Conservation (phyloP, 2,329 filamentous ascomycete species). For the Zarea fungicola region DNA sequence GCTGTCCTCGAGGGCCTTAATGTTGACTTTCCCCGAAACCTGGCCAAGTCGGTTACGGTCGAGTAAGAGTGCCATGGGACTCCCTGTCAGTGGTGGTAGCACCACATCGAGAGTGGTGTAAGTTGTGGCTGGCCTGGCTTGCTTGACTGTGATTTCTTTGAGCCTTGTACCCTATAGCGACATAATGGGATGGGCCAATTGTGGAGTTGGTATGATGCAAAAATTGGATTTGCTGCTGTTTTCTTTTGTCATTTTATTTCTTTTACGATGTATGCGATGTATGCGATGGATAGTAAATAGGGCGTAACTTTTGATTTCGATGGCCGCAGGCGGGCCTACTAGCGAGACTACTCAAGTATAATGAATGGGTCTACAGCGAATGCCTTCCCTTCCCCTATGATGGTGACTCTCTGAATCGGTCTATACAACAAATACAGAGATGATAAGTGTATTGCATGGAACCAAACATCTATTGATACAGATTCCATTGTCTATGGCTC, state of each 20-base stretch:
- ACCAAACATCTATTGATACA: conserved; percentile 11
- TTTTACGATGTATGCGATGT: conserved; percentile 1
- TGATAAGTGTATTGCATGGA: background rate
- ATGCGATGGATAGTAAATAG: conserved; percentile 1
- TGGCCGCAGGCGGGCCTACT: background rate
- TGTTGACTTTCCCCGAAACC: conserved; percentile 96
- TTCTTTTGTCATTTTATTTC: background rate
- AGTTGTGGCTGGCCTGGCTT: conserved; percentile 1
- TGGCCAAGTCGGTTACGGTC: conserved; percentile 98
- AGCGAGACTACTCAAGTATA: conserved; percentile 6
- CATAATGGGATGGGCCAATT: background rate
- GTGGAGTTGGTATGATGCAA: conserved; percentile 7
- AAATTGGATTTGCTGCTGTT: conserved; percentile 1
- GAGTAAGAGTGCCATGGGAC: conserved; percentile 58
- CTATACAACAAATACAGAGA: background rate
- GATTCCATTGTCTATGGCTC: conserved; percentile 1
- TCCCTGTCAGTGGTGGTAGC: background rate
- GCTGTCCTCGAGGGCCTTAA: conserved; percentile 94
- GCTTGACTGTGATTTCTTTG: background rate
- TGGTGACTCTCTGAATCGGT: no score
- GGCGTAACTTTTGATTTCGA: background rate
- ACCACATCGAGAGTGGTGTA: background rate
- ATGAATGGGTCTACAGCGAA: conserved; percentile 9
- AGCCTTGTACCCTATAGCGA: background rate
- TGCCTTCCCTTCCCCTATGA: no score